phyloP scores from a whole-genome alignment of 1,284 basidiomycete genomes.

The Cutaneotrichosporon cavernicola region DNA sequence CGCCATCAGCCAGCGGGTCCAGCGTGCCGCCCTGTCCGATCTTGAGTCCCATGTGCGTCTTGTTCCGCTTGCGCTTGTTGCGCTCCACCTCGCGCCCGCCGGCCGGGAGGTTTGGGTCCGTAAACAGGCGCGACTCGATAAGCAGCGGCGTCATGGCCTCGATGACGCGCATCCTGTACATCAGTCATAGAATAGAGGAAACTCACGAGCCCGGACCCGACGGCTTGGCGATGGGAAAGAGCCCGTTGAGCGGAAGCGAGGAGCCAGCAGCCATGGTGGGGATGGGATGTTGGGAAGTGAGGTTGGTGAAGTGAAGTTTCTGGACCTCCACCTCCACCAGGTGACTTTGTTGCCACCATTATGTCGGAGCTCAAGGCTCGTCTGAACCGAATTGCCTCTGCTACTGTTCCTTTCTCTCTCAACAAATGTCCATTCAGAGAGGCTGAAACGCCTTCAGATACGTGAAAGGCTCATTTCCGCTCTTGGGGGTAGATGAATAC shows the following conservation, averaged over 20 bases:
- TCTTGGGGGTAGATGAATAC: neutral
- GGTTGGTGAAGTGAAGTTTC: constrained; percentile 2
- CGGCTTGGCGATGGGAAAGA: constrained; percentile 54
- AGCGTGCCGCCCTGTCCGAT: constrained; percentile 64
- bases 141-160: constrained; percentile 82
- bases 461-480: too few relatives aligned
- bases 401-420: too few relatives aligned
- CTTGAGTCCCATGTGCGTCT: constrained; percentile 47
- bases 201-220: constrained; percentile 51
- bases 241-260: constrained; percentile 50
- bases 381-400: too few relatives aligned
- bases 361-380: neutral
- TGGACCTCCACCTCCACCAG: constrained; percentile 6
- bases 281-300: neutral
- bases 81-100: constrained; percentile 20
- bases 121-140: constrained; percentile 75
- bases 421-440: too few relatives aligned
- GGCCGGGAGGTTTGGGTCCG: constrained; percentile 51
- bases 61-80: constrained; percentile 45
- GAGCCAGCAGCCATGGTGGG: constrained; percentile 26
- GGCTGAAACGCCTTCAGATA: too few relatives aligned
- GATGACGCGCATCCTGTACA: constrained; percentile 79
- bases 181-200: neutral
- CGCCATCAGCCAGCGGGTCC: constrained; percentile 85
- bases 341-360: neutral